Conservation (phyloP, 176 grass and related monocot species). For the Melocanna baccifera region DNA sequence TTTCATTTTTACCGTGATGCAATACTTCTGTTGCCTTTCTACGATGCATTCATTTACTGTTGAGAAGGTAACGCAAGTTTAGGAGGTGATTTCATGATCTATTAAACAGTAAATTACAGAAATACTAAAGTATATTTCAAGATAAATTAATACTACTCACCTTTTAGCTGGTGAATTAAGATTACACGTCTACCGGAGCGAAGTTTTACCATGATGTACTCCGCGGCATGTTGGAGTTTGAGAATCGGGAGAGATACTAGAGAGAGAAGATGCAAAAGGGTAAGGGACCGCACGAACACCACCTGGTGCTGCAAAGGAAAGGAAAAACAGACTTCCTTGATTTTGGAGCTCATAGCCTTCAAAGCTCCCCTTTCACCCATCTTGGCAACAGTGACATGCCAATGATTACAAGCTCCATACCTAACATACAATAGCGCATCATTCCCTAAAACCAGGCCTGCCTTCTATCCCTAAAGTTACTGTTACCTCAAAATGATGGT, state of each 20-base stretch:
- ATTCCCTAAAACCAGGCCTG: neutral
- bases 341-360: conserved; percentile 41
- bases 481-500: neutral
- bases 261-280: conserved; percentile 12
- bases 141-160: too few relatives aligned
- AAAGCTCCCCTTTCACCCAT: conserved; percentile 42
- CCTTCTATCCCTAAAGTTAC: neutral
- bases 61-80: neutral
- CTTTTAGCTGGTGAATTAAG: too few relatives aligned
- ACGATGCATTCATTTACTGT: neutral
- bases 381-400: conserved; percentile 40
- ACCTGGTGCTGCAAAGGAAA: conserved; percentile 29
- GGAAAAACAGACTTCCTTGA: conserved; percentile 29
- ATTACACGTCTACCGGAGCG: too few relatives aligned
- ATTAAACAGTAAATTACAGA: too few relatives aligned
- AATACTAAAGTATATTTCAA: too few relatives aligned
- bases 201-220: neutral
- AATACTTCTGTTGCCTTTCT: neutral
- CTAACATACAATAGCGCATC: conserved; percentile 23
- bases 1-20: neutral
- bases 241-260: neutral
- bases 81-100: too few relatives aligned
- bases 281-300: conserved; percentile 24
- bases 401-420: conserved; percentile 48
- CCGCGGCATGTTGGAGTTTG: neutral